Conservation (phyloP, 257 asterid species). For the Ilex aquifolium region DNA sequence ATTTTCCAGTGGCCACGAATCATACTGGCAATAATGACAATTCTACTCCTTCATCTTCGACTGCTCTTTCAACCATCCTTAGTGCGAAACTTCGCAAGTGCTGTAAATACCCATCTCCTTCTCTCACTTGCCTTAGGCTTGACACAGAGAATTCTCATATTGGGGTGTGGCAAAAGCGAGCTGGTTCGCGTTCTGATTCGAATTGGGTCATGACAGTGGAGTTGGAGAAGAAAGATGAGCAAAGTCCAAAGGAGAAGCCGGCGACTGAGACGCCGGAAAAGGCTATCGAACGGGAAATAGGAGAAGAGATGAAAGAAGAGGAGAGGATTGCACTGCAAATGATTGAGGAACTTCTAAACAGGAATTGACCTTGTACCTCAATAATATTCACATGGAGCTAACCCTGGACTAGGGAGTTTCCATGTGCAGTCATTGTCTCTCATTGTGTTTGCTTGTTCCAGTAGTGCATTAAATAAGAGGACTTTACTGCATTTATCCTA, state of each 20-base stretch:
- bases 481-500: no score
- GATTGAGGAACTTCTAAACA: conserved; percentile 50
- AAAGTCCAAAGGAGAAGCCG: not conserved
- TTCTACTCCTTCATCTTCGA: conserved; percentile 13
- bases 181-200: conserved; percentile 37
- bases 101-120: conserved; percentile 40
- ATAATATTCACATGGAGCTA: no score
- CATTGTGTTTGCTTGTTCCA: no score
- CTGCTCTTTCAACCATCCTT: conserved; percentile 23
- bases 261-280: not conserved
- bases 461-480: no score
- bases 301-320: conserved; percentile 24
- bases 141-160: conserved; percentile 54
- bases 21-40: conserved; percentile 4
- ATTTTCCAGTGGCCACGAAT: conserved; percentile 31
- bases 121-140: conserved; percentile 52
- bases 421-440: no score
- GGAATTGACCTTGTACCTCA: conserved; percentile 15
- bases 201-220: conserved; percentile 59
- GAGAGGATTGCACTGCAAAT: conserved; percentile 46
- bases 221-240: conserved; percentile 22
- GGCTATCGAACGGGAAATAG: not conserved
- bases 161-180: conserved; percentile 61
- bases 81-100: conserved; percentile 44
- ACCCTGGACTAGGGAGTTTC: no score